Base-by-base conservation (phyloP, 345 rosid species). In the Linum usitatissimum region DNA sequence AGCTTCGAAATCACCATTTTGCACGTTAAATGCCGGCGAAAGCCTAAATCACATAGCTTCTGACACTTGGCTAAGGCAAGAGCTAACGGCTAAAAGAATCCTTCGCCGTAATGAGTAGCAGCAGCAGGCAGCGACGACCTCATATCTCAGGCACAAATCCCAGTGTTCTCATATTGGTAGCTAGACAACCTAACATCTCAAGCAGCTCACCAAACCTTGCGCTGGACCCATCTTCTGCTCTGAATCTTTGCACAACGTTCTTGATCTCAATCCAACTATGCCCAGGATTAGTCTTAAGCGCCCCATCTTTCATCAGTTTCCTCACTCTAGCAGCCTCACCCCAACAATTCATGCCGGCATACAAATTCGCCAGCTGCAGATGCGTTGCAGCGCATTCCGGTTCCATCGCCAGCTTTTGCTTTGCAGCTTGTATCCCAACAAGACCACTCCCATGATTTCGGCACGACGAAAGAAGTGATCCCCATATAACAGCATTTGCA, bases 201-300 rank as follows among this genome's bases (percentile, higher is more conserved):
- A 78, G 65, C 65, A 89, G 76, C 59, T 77, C 83, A 53, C 42
- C 3, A 60, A 76, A 63, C 68, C 65, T 75, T 51, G 51, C 31
- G 55, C 72, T 80, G 10, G 86, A 77, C 55, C 74, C 61, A 65
- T 89, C 93, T 71, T 87, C 91, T 60, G 86, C 95, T 77, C 77
- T 78, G 60, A 92, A 92, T 71, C 81, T 78, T 65, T 73, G 71
- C 58, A 83, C 82, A 60, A 72, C 61, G 59, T 90, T 80, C 73
- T 78, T 79, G 42, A 87, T 82, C 75, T 92, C 96, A 39, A 90
- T 79, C 97, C 97, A 89, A 71, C 98, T 92, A 54, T 66, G 78
- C n/a, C 97, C 96, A 8, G 94, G 83, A 69, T 59, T 78, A 7
- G 88, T 83, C 75, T 58, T 84, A 54, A 89, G 76, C 42, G 87